Evolutionary conservation across 2,329 filamentous ascomycete genomes (phyloP).

Genomic region (Clarireedia monteithiana): DNA sequence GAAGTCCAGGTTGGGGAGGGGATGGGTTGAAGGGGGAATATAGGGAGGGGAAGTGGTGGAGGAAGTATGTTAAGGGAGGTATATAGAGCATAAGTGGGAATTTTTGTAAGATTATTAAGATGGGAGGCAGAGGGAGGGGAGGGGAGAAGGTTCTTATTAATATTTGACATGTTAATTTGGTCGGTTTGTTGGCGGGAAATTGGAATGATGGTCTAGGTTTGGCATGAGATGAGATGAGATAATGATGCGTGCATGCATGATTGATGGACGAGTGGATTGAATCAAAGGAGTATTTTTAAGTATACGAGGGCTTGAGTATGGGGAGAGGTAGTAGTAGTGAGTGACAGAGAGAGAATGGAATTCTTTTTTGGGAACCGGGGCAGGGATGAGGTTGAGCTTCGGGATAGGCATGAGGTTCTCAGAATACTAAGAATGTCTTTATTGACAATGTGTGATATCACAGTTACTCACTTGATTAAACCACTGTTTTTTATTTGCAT

Average conservation of each 20-base stretch:
- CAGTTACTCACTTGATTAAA: too few relatives aligned
- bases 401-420: too few relatives aligned
- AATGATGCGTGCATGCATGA: neutral
- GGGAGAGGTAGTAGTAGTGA: too few relatives aligned
- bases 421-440: neutral
- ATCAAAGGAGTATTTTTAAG: neutral
- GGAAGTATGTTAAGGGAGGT: neutral
- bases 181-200: neutral
- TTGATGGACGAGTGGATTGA: neutral
- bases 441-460: neutral
- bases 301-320: neutral
- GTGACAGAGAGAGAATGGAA: too few relatives aligned
- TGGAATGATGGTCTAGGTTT: too few relatives aligned
- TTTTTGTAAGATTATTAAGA: slow-evolving; percentile 6
- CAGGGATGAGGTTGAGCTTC: neutral
- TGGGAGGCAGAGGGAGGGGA: neutral
- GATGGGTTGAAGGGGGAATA: too few relatives aligned
- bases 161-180: too few relatives aligned
- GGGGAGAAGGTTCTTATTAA: neutral
- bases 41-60: too few relatives aligned
- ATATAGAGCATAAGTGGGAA: neutral
- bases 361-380: neutral
- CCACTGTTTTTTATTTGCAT: too few relatives aligned
- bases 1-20: too few relatives aligned
- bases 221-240: neutral